Conservation (phyloP, 257 asterid genomes). For the Datura wrightii region DNA sequence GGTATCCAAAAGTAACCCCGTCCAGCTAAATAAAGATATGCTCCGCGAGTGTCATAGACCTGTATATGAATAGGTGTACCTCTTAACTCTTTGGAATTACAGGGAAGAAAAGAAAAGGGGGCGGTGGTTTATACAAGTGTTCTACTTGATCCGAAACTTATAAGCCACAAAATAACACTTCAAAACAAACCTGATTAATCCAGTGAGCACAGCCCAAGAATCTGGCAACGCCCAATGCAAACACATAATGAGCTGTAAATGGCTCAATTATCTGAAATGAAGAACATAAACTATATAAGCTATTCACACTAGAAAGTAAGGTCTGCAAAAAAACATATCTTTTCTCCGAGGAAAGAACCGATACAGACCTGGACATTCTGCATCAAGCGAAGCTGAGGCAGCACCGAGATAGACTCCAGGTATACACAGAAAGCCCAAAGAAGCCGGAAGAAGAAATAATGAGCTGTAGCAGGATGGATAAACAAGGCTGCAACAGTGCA, state of each 20-base stretch:
- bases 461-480: slow-evolving; percentile 66
- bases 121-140: neutral
- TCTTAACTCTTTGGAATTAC: neutral
- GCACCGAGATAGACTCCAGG: slow-evolving; percentile 78
- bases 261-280: slow-evolving; percentile 82
- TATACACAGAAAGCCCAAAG: slow-evolving; percentile 87
- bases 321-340: neutral
- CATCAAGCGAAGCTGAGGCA: slow-evolving; percentile 93
- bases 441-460: slow-evolving; percentile 52
- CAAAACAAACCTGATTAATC: slow-evolving; percentile 74
- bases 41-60: slow-evolving; percentile 78
- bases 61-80: slow-evolving; percentile 26
- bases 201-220: slow-evolving; percentile 91
- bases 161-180: neutral
- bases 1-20: slow-evolving; percentile 78
- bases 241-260: slow-evolving; percentile 87
- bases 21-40: slow-evolving; percentile 60
- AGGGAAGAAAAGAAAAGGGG: slow-evolving; percentile 7
- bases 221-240: slow-evolving; percentile 86
- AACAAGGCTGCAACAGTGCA: slow-evolving; percentile 61
- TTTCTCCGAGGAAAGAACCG: neutral
- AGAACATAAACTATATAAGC: neutral
- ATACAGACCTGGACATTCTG: slow-evolving; percentile 76
- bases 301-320: slow-evolving; percentile 3
- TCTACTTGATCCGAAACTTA: neutral